Percentiles rank a stretch among this genome's conserved stretches.
Evolutionary conservation across 2,329 filamentous ascomycete genomes (phyloP).

Genomic region (Huntiella abstrusa): DNA sequence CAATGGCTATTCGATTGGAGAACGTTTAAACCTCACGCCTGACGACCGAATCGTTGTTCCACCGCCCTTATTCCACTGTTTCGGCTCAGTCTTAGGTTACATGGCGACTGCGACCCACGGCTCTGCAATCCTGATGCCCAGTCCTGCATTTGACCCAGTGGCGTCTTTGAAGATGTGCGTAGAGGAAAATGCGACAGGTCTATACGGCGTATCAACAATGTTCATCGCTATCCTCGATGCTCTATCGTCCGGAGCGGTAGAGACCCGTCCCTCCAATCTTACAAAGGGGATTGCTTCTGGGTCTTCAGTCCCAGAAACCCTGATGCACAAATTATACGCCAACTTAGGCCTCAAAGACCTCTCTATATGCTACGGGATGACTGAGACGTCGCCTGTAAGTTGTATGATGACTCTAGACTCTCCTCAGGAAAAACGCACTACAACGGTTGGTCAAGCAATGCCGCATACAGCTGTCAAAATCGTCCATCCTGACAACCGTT

Average conservation of each 20-base stretch:
- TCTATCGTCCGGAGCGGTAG: constrained; percentile 28
- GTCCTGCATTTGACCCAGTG: constrained; percentile 66
- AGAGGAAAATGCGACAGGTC: constrained; percentile 36
- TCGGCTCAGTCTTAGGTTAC: constrained; percentile 80
- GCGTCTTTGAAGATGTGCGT: constrained; percentile 44
- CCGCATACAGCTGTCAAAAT: constrained; percentile 66
- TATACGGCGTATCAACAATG: constrained; percentile 92
- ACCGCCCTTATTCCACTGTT: constrained; percentile 77
- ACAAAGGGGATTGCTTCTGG: constrained; percentile 87
- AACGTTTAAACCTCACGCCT: constrained; percentile 62
- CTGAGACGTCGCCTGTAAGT: constrained; percentile 63
- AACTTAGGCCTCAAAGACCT: constrained; percentile 60
- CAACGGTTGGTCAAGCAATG: constrained; percentile 61
- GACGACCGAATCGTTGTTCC: constrained; percentile 66
- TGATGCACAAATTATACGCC: constrained; percentile 61
- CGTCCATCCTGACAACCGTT: constrained; percentile 47
- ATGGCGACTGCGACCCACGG: constrained; percentile 80
- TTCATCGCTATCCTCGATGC: constrained; percentile 73
- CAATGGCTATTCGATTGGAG: constrained; percentile 70
- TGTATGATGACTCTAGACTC: constrained; percentile 70
- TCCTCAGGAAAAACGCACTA: constrained; percentile 51
- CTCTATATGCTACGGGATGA: constrained; percentile 95
- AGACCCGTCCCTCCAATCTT: constrained; percentile 24
- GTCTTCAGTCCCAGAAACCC: constrained; percentile 59
- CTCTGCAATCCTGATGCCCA: constrained; percentile 65